Evolutionary conservation across 2,329 filamentous ascomycete species (phyloP).

Genomic region (Boeremia exigua): DNA sequence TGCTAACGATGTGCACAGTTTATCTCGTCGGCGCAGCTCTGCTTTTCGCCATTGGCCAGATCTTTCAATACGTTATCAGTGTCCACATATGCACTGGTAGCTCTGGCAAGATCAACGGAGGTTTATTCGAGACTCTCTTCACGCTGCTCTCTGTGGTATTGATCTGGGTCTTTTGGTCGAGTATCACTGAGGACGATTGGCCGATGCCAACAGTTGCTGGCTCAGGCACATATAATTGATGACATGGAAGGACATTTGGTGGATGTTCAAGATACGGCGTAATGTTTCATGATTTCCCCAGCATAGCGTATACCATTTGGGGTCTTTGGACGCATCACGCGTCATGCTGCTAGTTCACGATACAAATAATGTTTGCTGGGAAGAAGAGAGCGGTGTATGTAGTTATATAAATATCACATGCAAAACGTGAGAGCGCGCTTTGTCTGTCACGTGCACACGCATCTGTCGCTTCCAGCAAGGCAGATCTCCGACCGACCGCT

Average conservation of each 20-base stretch:
- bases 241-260: slow-evolving; percentile 16
- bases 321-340: slow-evolving; percentile 36
- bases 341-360: slow-evolving; percentile 39
- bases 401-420: slow-evolving; percentile 19
- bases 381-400: slow-evolving; percentile 1
- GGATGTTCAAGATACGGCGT: slow-evolving; percentile 32
- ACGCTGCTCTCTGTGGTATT: slow-evolving; percentile 81
- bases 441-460: slow-evolving; percentile 26
- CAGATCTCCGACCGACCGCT: slow-evolving; percentile 9
- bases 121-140: slow-evolving; percentile 92
- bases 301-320: slow-evolving; percentile 50
- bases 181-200: slow-evolving; percentile 99
- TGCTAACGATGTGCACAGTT: slow-evolving; percentile 53
- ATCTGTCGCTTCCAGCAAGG: neutral
- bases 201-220: slow-evolving; percentile 61
- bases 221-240: slow-evolving; percentile 49
- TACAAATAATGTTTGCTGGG: slow-evolving; percentile 44
- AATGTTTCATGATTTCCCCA: slow-evolving; percentile 48
- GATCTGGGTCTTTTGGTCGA: slow-evolving; percentile 97
- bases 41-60: slow-evolving; percentile 88
- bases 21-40: slow-evolving; percentile 77
- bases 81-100: slow-evolving; percentile 87
- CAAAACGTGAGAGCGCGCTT: slow-evolving; percentile 30
- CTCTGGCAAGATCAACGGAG: slow-evolving; percentile 85
- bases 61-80: slow-evolving; percentile 96